phyloP scores from a whole-genome alignment of 2,329 filamentous ascomycete genomes.

The Epicoccum sorghinum region DNA sequence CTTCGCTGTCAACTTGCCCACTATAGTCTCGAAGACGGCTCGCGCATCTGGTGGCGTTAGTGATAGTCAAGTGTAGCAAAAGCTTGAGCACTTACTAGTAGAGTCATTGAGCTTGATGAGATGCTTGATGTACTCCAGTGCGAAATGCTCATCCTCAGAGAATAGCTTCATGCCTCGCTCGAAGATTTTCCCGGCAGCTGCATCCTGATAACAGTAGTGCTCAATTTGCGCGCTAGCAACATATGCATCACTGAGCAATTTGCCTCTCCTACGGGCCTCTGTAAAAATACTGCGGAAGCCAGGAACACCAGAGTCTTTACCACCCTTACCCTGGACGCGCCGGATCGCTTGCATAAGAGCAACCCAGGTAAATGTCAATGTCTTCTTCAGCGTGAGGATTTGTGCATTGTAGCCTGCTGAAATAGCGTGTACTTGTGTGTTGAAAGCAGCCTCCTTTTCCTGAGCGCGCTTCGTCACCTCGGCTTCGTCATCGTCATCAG shows the following conservation, averaged over 20 bases:
- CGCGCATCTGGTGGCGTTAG: conserved; percentile 71
- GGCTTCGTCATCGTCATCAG: conserved; percentile 63
- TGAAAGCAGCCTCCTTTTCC: conserved; percentile 59
- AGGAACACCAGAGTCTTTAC: conserved; percentile 63
- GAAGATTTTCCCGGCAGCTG: conserved; percentile 91
- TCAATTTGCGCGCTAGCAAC: conserved; percentile 92
- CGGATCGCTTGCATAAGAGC: conserved; percentile 92
- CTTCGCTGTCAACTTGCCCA: conserved; percentile 79
- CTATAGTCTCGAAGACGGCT: conserved; percentile 93
- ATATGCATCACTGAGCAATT: conserved; percentile 92
- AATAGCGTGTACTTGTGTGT: conserved; percentile 62
- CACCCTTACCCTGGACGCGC: conserved; percentile 83
- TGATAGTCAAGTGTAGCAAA: not conserved
- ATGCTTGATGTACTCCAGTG: conserved; percentile 95
- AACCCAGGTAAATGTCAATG: conserved; percentile 93
- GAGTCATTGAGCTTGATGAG: conserved; percentile 90
- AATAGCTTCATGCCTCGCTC: conserved; percentile 93
- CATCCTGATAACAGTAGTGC: conserved; percentile 93
- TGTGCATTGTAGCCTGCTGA: conserved; percentile 73
- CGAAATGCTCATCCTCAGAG: conserved; percentile 90
- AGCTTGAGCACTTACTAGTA: conserved; percentile 71
- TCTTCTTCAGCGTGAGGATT: conserved; percentile 76
- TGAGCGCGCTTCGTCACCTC: conserved; percentile 44
- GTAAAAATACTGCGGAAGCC: conserved; percentile 88
- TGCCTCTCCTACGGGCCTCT: conserved; percentile 84